Conservation (phyloP, 2,329 filamentous ascomycete genomes). For the Aspergillus carbonarius region DNA sequence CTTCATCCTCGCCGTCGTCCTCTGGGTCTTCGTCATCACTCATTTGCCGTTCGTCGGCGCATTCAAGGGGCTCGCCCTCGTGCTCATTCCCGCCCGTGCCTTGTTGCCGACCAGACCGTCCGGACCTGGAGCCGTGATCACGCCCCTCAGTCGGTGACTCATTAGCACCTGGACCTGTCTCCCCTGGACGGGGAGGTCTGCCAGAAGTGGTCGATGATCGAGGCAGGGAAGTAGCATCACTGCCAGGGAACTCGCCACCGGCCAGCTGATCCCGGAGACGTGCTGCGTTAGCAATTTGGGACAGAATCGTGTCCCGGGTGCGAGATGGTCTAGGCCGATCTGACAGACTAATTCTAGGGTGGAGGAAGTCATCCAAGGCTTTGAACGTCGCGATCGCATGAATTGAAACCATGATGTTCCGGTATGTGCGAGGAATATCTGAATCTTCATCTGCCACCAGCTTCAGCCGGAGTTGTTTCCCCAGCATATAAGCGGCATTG, state of each 20-base stretch:
- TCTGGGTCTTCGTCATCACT: constrained; percentile 66
- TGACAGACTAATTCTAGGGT: constrained; percentile 79
- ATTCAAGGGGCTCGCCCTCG: constrained; percentile 74
- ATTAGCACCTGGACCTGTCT: constrained; percentile 31
- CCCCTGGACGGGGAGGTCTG: constrained; percentile 16
- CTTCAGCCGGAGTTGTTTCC: constrained; percentile 88
- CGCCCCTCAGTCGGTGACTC: constrained; percentile 42
- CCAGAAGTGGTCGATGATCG: constrained; percentile 22
- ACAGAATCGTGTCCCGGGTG: constrained; percentile 63
- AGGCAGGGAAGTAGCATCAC: constrained; percentile 31
- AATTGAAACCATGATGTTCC: constrained; percentile 97
- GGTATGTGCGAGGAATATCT: constrained; percentile 81
- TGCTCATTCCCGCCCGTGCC: constrained; percentile 60
- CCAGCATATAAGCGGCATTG: constrained; percentile 92
- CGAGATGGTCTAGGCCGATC: constrained; percentile 68
- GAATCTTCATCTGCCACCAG: constrained; percentile 83
- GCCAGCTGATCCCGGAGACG: constrained; percentile 56
- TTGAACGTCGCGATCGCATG: constrained; percentile 99
- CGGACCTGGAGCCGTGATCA: constrained; percentile 46
- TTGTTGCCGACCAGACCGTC: constrained; percentile 62
- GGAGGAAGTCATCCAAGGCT: constrained; percentile 89
- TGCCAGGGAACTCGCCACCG: constrained; percentile 28
- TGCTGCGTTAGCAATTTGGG: constrained; percentile 69
- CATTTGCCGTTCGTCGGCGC: constrained; percentile 85
- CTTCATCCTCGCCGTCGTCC: constrained; percentile 57